Base-by-base conservation (phyloP, 106 monocot species). In the Dendrobium officinale region DNA sequence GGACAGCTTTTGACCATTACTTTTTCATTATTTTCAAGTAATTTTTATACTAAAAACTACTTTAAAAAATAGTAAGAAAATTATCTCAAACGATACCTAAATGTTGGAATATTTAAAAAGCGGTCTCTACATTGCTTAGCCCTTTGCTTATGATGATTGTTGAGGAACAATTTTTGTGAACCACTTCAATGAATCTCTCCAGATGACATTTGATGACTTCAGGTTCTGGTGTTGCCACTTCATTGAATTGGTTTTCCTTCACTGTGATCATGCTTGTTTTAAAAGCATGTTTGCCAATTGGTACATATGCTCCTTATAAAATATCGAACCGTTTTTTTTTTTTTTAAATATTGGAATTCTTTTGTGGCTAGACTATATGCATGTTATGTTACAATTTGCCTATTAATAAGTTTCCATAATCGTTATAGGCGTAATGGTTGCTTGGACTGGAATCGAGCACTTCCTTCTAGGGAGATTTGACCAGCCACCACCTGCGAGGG, bases 391-490 rank as follows among this genome's bases (percentile, higher is more conserved):
- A 43, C 11, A 27, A 48, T 76, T 48, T 76, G 2, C 9, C 4
- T 47, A 4, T 48, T 42, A 48, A 3, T 29, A 49, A 76, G 24
- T 31, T 26, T 40, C 24, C 41, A 16, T 73, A 19, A 7, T 37
- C 80, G 43, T 73, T 22, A 75, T 27, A 99, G 99, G 99, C 79
- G 99, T 99, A 26, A 99, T 99, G 99, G 84, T 99, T 83, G 99
- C 99, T 79, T 99, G 99, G 99, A 91, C 95, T 45, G 99, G 99
- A 61, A 99, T 99, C 67, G 99, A 99, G 88, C 95, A 99, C 77
- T 99, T 91, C 72, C 85, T 87, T 43, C 1, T 75, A 42, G 99
- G 99, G 79, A 93, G 99, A 89, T 95, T 90, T 83, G 99, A 95
- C n/a, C 86, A 86, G 83, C 99, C 99, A 79, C 99, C 95, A 64